These are phyloP conservation scores for Penicillium sp. DNA, from an alignment of 2,329 filamentous ascomycete species.

Conservation along the genomic window DNA sequence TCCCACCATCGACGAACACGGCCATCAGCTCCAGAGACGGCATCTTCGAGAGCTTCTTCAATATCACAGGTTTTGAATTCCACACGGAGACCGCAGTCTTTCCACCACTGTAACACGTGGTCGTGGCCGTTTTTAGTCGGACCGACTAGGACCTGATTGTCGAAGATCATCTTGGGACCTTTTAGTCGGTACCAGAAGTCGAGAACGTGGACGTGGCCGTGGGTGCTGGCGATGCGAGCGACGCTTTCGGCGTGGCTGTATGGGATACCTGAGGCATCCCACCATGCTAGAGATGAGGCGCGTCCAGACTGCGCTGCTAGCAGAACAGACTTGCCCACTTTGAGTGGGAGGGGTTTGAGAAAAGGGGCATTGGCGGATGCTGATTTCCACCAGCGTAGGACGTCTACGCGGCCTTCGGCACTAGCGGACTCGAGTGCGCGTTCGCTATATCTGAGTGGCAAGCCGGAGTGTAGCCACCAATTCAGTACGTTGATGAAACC, in stretches of 20 bases:
- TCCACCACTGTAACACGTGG: slow-evolving; percentile 89
- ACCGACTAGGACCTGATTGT: slow-evolving; percentile 76
- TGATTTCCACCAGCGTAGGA: slow-evolving; percentile 90
- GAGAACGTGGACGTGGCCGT: slow-evolving; percentile 78
- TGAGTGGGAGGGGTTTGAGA: slow-evolving; percentile 54
- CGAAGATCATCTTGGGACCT: slow-evolving; percentile 73
- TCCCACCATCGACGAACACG: slow-evolving; percentile 84
- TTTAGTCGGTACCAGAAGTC: slow-evolving; percentile 75
- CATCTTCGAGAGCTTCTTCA: slow-evolving; percentile 88
- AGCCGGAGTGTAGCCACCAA: slow-evolving; percentile 81
- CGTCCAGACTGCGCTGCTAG: slow-evolving; percentile 80
- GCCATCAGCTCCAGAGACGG: slow-evolving; percentile 64
- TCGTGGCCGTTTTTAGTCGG: slow-evolving; percentile 84
- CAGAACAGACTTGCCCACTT: slow-evolving; percentile 78
- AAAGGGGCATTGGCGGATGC: slow-evolving; percentile 57
- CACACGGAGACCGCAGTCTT: slow-evolving; percentile 64
- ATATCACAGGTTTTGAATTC: slow-evolving; percentile 96
- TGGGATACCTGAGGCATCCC: slow-evolving; percentile 75
- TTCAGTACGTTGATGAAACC: slow-evolving; percentile 82
- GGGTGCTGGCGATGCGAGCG: slow-evolving; percentile 75
- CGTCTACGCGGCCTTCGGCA: slow-evolving; percentile 73
- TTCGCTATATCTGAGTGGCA: slow-evolving; percentile 81
- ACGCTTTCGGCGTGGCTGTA: slow-evolving; percentile 76
- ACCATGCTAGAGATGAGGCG: slow-evolving; percentile 75
- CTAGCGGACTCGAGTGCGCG: slow-evolving; percentile 82